Evolutionary conservation across 2,329 filamentous ascomycete species (phyloP), one percentile per base, ranked within the genome.

Genomic region (Volutella citrinella): DNA sequence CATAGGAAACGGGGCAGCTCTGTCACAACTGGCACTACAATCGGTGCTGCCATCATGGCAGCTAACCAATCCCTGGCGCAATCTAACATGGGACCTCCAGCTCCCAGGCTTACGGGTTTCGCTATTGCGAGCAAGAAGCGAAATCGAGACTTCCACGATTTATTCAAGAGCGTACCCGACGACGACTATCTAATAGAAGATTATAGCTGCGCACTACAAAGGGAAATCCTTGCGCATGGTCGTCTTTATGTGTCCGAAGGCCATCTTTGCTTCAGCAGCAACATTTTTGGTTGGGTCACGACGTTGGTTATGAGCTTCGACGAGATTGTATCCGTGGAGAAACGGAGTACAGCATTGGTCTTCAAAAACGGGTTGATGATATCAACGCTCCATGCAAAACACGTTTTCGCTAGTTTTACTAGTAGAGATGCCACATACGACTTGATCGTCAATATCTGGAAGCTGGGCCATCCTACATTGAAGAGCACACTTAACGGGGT

Each of bases 331-430:
- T 89, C 91, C 1, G 86, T 98, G 7, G 93, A 98, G 64, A 97
- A 97, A 68, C 86, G 95, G 60, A 96, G 82, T 57, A 98, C 93
- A 0, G 93, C 93, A 1, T 74, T 98, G 40, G 73, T 98, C 3
- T 97, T 98, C 65, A 95, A 94, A 40, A 98, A 98, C 56, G 94
- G 91, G 5, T 86, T 98, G 35, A 93, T 95, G 65, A 95, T 98
- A 26, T 89, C 94, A 30, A 98, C 93, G 1, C 69, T 97, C 10
- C 93, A 98, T 58, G 89, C 93, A 26, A 89, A 93, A 47, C 93
- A 98, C 55, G 82, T 94, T 2, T 98, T 98, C 64, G 90, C 93
- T 35, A 96, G 90, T 63, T 87, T 98, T 47, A 83, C 95, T 6
- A 93, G 88, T 54, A 78, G 93, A 57, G 93, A 98, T 63, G 88